phyloP scores from a whole-genome alignment of 257 asterid genomes.

The Cordia subcordata region DNA sequence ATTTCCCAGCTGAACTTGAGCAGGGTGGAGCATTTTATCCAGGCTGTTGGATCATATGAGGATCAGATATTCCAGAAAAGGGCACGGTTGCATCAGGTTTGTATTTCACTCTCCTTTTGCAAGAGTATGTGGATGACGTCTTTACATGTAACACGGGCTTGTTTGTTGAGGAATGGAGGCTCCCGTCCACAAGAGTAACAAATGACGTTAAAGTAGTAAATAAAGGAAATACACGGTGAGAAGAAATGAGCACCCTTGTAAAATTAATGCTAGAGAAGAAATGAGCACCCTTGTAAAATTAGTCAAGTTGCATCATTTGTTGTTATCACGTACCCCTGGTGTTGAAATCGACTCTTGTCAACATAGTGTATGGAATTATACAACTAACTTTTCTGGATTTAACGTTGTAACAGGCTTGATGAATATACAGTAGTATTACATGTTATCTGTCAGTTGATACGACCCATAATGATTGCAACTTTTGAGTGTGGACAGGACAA shows the following conservation, averaged over 20 bases:
- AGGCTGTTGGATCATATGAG: slow-evolving; percentile 91
- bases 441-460: too few relatives aligned
- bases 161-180: not conserved
- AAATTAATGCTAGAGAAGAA: too few relatives aligned
- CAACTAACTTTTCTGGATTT: not conserved
- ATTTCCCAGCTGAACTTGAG: slow-evolving; percentile 66
- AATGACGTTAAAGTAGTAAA: not conserved
- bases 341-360: too few relatives aligned
- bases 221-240: not conserved
- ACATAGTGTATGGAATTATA: not conserved
- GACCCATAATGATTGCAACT: too few relatives aligned
- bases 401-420: too few relatives aligned
- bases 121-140: not conserved
- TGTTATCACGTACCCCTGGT: too few relatives aligned
- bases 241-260: too few relatives aligned
- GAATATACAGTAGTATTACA: too few relatives aligned
- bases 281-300: too few relatives aligned
- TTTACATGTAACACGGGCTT: not conserved
- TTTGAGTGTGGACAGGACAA: too few relatives aligned
- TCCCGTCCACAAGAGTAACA: not conserved
- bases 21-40: slow-evolving; percentile 86
- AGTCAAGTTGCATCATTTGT: too few relatives aligned
- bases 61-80: slow-evolving; percentile 90
- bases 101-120: not conserved
- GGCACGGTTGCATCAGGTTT: slow-evolving; percentile 87